Evolutionary conservation across 1,139 yeast species (phyloP).

Genomic region (Geotrichum macrosporum): DNA sequence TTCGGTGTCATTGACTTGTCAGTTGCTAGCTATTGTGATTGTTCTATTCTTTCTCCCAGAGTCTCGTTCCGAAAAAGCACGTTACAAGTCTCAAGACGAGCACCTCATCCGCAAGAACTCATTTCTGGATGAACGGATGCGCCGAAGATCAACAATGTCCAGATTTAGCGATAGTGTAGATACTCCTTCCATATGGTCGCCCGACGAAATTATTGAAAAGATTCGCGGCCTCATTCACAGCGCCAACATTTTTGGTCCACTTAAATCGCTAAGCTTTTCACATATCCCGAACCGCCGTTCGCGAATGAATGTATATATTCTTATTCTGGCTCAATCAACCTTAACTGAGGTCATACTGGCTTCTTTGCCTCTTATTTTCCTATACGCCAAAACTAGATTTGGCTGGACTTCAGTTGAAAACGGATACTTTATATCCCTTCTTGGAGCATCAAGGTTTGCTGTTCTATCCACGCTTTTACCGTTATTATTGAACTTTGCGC

Average conservation of each 20-base stretch:
- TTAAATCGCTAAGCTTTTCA: conserved; percentile 40
- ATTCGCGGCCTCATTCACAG: conserved; percentile 19
- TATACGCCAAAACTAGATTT: conserved; percentile 57
- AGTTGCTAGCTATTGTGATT: conserved; percentile 36
- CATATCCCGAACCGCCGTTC: conserved; percentile 42
- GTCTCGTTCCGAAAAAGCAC: conserved; percentile 49
- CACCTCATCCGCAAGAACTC: conserved; percentile 14
- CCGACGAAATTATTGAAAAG: conserved; percentile 19
- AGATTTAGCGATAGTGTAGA: too few species aligned
- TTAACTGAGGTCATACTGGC: conserved; percentile 40
- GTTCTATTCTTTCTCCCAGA: conserved; percentile 50
- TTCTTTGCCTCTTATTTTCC: conserved; percentile 46
- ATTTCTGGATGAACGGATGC: conserved; percentile 13
- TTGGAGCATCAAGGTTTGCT: conserved; percentile 47
- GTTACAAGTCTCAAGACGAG: conserved; percentile 41
- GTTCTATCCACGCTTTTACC: conserved; percentile 46
- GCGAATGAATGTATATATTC: conserved; percentile 45
- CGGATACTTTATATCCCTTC: conserved; percentile 55
- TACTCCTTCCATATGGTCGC: too few species aligned
- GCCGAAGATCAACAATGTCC: conserved; percentile 17
- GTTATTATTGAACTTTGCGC: conserved; percentile 39
- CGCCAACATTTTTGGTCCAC: conserved; percentile 42
- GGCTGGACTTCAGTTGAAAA: conserved; percentile 56
- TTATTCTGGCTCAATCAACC: conserved; percentile 48
- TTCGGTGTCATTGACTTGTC: conserved; percentile 28